Base-by-base conservation (phyloP, 192 early-diverging fungal species). In the Backusella luteola region DNA sequence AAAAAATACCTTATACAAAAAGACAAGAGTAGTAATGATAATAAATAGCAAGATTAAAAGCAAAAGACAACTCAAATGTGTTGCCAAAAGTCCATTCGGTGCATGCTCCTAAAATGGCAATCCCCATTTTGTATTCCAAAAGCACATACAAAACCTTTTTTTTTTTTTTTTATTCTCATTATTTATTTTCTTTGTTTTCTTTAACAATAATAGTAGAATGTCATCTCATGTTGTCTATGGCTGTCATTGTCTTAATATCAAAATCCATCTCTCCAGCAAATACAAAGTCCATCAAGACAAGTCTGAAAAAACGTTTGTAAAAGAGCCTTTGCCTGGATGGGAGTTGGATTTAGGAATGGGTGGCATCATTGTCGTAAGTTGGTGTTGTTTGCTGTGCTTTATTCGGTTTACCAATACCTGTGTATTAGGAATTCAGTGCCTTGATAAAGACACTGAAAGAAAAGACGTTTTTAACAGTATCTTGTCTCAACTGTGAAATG, bases 291-390 rank as follows among this genome's bases (percentile, higher is more conserved):
- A 29, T 19, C 21, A 34, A 15, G 32, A 56, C 29, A 35, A 41
- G 69, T n/a, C 39, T 34, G 19, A 38, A 38, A 49, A 39, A 8
- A 44, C 26, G 0, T 2, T 34, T 42, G 67, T 70, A 34, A 34
- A 17, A n/a, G 63, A 35, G 52, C 75, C 75, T 26, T 41, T 69
- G 3, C 42, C 41, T 63, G 75, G 75, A 19, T 67, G 35, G 66
- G 66, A 69, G 5, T 67, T 76, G 21, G 75, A 69, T 8, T 68
- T 76, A n/a, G 75, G 66, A 15, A 76, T 76, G 75, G 75, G 75
- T 35, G 75, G 67, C 32, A 59, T 73, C 26, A 15, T 73, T 38
- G 14, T 53, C 14, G 52, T 73, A 73, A 73, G 34, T 21, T 49
- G 42, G 38, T 39, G 9, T 12, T 11, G 12, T 49, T 1, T 49